Evolutionary conservation across 179 eudicot genomes (phyloP).

Genomic region (Beta lomatogona): DNA sequence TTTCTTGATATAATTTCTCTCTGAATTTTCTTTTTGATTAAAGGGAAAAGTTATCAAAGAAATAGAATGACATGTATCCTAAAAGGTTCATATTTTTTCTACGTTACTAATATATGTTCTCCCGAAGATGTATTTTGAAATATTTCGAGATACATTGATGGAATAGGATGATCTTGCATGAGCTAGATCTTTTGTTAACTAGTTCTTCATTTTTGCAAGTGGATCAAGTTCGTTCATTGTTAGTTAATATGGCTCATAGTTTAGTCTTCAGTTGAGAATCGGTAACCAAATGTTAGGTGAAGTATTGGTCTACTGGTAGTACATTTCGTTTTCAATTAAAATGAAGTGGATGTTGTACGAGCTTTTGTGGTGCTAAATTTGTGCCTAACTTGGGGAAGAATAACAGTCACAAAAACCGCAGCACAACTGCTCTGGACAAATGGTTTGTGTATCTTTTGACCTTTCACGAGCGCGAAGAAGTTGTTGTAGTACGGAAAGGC

Average conservation of each 20-base stretch:
- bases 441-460: conserved; percentile 4
- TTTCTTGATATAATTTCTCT: background rate
- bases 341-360: background rate
- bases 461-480: background rate
- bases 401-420: background rate
- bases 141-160: background rate
- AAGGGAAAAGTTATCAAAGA: too few relatives aligned
- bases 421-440: background rate
- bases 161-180: too few relatives aligned
- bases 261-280: conserved; percentile 8
- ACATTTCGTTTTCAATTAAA: conserved; percentile 8
- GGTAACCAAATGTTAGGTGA: conserved; percentile 22
- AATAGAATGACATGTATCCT: too few relatives aligned
- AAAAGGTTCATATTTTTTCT: too few relatives aligned
- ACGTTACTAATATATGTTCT: too few relatives aligned
- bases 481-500: background rate
- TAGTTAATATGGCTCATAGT: background rate
- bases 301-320: conserved; percentile 7
- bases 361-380: background rate
- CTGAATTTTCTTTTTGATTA: too few relatives aligned
- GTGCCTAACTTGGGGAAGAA: background rate
- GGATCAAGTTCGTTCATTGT: background rate
- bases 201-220: too few relatives aligned
- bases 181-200: too few relatives aligned
- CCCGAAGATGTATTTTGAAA: background rate